These are phyloP conservation scores for Lactifluus subvellereus DNA, from an alignment of 768 basidiomycete genomes.

Conservation along the genomic window DNA sequence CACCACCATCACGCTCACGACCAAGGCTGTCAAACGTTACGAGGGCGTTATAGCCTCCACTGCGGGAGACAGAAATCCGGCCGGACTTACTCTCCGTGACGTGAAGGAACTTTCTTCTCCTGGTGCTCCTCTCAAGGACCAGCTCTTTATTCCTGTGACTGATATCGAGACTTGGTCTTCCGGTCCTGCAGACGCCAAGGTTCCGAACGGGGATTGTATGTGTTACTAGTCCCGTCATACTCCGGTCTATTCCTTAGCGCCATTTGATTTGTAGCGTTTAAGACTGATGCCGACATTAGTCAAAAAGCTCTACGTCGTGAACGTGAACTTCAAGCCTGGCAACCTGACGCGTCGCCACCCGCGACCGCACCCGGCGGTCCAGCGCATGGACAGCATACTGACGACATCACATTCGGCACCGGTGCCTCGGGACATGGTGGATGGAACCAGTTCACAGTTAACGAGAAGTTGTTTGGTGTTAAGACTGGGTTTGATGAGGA, in stretches of 20 bases:
- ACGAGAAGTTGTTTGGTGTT: constrained; percentile 90
- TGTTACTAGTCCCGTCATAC: constrained; percentile 20
- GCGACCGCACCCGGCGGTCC: constrained; percentile 27
- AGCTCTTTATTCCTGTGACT: constrained; percentile 59
- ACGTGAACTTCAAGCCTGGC: constrained; percentile 81
- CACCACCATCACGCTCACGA: constrained; percentile 69
- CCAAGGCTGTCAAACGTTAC: constrained; percentile 65
- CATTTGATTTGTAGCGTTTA: constrained; percentile 45
- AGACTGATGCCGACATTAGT: constrained; percentile 77
- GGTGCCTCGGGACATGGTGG: constrained; percentile 38
- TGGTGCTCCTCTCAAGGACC: constrained; percentile 64
- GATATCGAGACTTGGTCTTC: constrained; percentile 72
- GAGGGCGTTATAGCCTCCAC: constrained; percentile 68
- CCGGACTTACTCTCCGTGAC: constrained; percentile 71
- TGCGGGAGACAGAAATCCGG: constrained; percentile 55
- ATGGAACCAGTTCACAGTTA: constrained; percentile 94
- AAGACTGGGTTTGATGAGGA: constrained; percentile 91
- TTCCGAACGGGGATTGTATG: constrained; percentile 69
- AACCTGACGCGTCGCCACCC: constrained; percentile 38
- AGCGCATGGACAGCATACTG: constrained; percentile 36
- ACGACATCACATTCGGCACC: constrained; percentile 67
- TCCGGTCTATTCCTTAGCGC: background rate
- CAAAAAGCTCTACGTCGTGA: constrained; percentile 50
- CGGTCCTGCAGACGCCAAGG: constrained; percentile 65
- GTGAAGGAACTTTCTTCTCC: constrained; percentile 66